Conservation (phyloP, 176 grass and related monocot species). For the Neostapfia colusana region DNA sequence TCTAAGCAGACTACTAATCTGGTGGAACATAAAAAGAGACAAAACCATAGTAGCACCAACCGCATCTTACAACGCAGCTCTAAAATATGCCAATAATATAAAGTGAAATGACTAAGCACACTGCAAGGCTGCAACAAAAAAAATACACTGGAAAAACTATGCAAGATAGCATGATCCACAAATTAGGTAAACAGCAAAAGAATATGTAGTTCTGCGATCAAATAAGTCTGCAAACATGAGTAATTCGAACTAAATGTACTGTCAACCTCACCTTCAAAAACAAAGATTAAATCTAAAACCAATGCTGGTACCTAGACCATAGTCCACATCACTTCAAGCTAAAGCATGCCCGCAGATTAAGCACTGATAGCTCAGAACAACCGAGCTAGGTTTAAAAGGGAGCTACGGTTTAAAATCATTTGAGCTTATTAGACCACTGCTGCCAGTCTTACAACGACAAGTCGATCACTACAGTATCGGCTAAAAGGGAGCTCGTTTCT, state of each 20-base stretch:
- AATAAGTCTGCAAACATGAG: background rate
- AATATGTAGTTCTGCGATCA: background rate
- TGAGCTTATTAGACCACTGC: background rate
- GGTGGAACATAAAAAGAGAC: background rate
- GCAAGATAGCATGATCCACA: background rate
- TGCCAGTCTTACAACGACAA: background rate
- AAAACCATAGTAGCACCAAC: background rate
- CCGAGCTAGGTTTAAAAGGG: no score
- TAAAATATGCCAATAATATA: background rate
- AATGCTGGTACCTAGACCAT: background rate
- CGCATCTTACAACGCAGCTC: background rate
- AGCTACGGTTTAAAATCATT: background rate
- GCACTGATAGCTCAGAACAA: background rate
- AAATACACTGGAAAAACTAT: background rate
- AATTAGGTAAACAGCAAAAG: background rate
- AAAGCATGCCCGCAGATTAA: background rate
- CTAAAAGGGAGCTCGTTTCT: background rate
- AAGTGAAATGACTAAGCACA: background rate
- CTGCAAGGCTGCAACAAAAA: background rate
- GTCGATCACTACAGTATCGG: background rate
- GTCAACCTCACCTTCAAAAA: background rate
- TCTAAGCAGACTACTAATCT: background rate
- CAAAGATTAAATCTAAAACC: background rate
- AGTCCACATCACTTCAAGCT: slow-evolving; percentile 5
- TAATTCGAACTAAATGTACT: background rate